A percentile compares a stretch with the other conserved stretches of the same genome.
These are phyloP conservation scores for Citrullus amarus DNA, from an alignment of 306 rosid genomes.

Conservation along the genomic window DNA sequence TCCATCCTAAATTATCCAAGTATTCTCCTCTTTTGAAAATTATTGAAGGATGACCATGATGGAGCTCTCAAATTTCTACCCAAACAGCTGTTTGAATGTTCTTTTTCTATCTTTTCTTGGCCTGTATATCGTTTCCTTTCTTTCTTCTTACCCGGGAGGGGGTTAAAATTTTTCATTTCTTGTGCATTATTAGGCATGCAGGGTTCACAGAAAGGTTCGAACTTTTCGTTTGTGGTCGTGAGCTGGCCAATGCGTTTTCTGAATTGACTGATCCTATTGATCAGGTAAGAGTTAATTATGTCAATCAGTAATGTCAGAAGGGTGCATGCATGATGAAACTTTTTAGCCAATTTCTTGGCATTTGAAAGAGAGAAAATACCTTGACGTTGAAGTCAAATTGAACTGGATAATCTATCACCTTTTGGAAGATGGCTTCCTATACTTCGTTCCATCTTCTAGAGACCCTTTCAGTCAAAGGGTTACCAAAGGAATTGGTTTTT, in stretches of 20 bases:
- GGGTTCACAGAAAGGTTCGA: conserved; percentile 94
- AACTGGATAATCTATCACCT: background rate
- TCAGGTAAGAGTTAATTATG: conserved; percentile 46
- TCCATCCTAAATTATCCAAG: background rate
- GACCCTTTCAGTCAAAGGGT: background rate
- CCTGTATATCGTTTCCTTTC: background rate
- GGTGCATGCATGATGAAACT: background rate
- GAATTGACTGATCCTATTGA: conserved; percentile 94
- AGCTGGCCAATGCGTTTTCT: conserved; percentile 93
- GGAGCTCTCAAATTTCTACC: background rate
- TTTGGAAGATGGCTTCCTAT: background rate
- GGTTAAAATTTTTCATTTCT: conserved; percentile 14
- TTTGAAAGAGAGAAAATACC: background rate
- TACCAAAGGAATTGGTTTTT: background rate
- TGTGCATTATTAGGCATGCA: conserved; percentile 33
- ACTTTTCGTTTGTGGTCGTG: conserved; percentile 95
- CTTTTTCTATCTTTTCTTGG: background rate
- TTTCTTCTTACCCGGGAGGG: background rate
- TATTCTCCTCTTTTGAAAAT: background rate
- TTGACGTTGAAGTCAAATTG: background rate
- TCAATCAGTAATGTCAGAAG: background rate
- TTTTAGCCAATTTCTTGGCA: background rate
- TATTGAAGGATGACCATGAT: background rate
- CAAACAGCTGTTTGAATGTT: background rate
- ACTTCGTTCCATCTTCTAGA: background rate